Conservation (phyloP, 208 protist genomes). For the Leishmania gerbilli region DNA sequence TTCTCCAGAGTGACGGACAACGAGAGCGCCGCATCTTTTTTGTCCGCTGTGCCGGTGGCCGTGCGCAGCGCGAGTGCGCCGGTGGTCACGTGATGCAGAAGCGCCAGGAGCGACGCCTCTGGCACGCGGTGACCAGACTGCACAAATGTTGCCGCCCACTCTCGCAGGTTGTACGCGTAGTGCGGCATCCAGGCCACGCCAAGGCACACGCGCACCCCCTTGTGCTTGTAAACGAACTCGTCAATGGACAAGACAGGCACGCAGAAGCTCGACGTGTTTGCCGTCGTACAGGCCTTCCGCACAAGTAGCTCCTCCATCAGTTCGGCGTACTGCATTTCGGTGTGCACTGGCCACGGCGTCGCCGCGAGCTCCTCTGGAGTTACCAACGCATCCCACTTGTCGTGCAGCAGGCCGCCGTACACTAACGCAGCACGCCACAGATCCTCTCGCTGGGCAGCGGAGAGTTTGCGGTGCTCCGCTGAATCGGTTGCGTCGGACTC, state of each 20-base stretch:
- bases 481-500: not conserved
- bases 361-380: constrained; percentile 5
- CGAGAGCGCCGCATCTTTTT: not conserved
- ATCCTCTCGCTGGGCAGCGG: constrained; percentile 31
- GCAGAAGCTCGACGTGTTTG: constrained; percentile 51
- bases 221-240: constrained; percentile 36
- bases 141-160: constrained; percentile 44
- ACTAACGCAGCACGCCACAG: constrained; percentile 40
- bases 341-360: constrained; percentile 58
- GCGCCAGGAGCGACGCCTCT: constrained; percentile 32
- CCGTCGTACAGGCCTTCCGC: constrained; percentile 19
- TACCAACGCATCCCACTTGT: constrained; percentile 9
- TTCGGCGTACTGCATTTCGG: constrained; percentile 24
- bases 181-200: constrained; percentile 76
- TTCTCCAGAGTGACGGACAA: constrained; percentile 11
- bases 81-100: constrained; percentile 45
- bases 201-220: constrained; percentile 32
- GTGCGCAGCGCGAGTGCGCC: constrained; percentile 35
- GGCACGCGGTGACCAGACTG: constrained; percentile 29
- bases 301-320: constrained; percentile 29
- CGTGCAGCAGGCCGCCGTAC: constrained; percentile 24
- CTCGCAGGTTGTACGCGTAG: constrained; percentile 41
- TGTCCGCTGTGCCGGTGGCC: constrained; percentile 4
- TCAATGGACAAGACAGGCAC: constrained; percentile 55
- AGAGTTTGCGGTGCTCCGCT: constrained; percentile 3